Evolutionary conservation across 495 filamentous ascomycete genomes (phyloP).

Genomic region (Daldinia concentrica): DNA sequence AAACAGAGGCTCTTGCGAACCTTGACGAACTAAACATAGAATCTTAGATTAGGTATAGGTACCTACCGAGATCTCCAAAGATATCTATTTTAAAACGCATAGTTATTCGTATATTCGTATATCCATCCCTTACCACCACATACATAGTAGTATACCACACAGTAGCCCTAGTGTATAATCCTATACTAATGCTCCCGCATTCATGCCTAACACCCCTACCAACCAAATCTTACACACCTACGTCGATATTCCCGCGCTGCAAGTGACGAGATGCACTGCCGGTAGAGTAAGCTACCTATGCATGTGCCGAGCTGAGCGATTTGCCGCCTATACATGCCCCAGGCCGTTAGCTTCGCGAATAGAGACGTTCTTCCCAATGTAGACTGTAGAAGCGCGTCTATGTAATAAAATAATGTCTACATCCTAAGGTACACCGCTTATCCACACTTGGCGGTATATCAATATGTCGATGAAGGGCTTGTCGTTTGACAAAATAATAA

Average conservation of each 20-base stretch:
- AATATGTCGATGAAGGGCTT: conserved; percentile 8
- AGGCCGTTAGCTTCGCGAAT: conserved; percentile 24
- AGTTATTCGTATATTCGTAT: background rate
- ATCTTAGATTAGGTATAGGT: background rate
- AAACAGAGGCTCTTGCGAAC: background rate
- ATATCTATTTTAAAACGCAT: background rate
- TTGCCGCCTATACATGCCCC: conserved; percentile 24
- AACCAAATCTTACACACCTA: background rate
- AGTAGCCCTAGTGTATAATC: too few species aligned
- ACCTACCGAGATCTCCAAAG: background rate
- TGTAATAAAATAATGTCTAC: background rate
- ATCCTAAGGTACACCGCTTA: background rate
- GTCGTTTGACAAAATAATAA: conserved; percentile 11
- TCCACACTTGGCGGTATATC: background rate
- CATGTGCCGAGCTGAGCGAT: conserved; percentile 35
- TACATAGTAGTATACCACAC: background rate
- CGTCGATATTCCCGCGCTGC: background rate
- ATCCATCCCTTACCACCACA: conserved; percentile 14
- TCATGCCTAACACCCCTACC: conserved; percentile 19
- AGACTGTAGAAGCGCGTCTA: conserved; percentile 29
- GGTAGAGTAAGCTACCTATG: conserved; percentile 10
- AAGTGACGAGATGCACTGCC: background rate
- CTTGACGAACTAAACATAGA: background rate
- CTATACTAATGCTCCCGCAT: conserved; percentile 6
- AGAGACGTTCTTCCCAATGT: conserved; percentile 15